phyloP scores from a whole-genome alignment of 2,329 filamentous ascomycete genomes.

The Colletotrichum spinosum region DNA sequence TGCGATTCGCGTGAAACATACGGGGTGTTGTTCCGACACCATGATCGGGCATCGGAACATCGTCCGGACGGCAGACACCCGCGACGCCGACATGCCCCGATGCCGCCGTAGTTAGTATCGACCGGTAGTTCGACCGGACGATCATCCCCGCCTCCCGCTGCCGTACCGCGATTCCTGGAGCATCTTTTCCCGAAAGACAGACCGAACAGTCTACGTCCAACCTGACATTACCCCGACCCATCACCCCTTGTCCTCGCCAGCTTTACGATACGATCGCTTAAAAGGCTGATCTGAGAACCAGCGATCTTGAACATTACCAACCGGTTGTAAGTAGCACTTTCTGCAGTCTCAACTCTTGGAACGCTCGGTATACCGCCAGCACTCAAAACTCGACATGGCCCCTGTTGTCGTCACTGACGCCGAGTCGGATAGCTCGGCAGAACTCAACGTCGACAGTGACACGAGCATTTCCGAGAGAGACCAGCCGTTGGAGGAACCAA shows the following conservation, averaged over 20 bases:
- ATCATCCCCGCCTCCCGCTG: background rate
- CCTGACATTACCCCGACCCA: background rate
- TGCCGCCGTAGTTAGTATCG: conserved; percentile 1
- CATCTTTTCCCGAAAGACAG: conserved; percentile 12
- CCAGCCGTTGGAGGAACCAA: background rate
- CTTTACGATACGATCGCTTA: conserved; percentile 5
- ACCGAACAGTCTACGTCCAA: background rate
- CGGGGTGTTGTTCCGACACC: no score
- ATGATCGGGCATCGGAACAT: conserved; percentile 30
- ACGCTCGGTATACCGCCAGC: no score
- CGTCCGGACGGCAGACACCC: conserved; percentile 21
- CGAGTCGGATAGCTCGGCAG: conserved; percentile 24
- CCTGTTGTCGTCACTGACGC: background rate
- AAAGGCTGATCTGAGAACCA: background rate
- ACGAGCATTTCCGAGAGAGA: conserved; percentile 25
- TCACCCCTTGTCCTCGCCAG: background rate
- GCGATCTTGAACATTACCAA: background rate
- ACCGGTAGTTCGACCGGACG: conserved; percentile 22
- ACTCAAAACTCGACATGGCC: conserved; percentile 2
- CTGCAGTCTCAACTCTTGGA: no score
- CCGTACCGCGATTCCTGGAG: background rate
- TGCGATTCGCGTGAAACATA: no score
- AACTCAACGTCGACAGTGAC: conserved; percentile 29
- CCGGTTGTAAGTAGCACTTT: conserved; percentile 1
- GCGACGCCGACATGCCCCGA: background rate